Percentiles rank a stretch among this genome's conserved stretches.
Evolutionary conservation across 768 basidiomycete genomes (phyloP).

Genomic region (Multifurca ochricompacta): DNA sequence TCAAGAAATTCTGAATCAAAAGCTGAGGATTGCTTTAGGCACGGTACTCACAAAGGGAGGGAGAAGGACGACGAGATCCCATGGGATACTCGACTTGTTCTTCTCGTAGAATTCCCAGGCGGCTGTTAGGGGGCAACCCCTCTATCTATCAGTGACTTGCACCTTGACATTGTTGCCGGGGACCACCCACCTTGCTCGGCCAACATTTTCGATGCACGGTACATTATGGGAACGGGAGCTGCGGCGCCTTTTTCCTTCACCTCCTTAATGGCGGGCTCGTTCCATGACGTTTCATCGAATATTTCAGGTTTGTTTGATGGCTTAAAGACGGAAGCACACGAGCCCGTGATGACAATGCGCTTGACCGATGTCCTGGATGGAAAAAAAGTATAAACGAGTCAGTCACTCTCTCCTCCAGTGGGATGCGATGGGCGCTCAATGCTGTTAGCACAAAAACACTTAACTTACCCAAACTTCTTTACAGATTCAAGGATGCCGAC

Average conservation of each 20-base stretch:
- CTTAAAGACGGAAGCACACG: too few species aligned
- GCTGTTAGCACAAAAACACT: too few species aligned
- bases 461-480: constrained; percentile 28
- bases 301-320: too few species aligned
- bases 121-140: constrained; percentile 2
- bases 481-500: constrained; percentile 29
- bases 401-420: too few species aligned
- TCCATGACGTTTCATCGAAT: too few species aligned
- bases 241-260: constrained; percentile 28
- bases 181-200: constrained; percentile 28
- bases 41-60: constrained; percentile 37
- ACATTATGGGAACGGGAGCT: constrained; percentile 22
- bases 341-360: too few species aligned
- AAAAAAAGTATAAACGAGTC: too few species aligned
- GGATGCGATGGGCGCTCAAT: too few species aligned
- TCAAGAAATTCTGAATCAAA: too few species aligned
- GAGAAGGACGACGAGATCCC: constrained; percentile 34
- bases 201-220: constrained; percentile 30
- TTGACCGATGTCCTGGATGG: too few species aligned
- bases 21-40: too few species aligned
- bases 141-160: neutral
- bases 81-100: constrained; percentile 29
- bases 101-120: constrained; percentile 29
- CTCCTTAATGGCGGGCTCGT: constrained; percentile 22
- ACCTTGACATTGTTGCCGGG: too few species aligned